Percentiles rank a stretch among this genome's conserved stretches.
Evolutionary conservation across 179 eudicot species (phyloP).

Genomic region (Corrigiola litoralis): DNA sequence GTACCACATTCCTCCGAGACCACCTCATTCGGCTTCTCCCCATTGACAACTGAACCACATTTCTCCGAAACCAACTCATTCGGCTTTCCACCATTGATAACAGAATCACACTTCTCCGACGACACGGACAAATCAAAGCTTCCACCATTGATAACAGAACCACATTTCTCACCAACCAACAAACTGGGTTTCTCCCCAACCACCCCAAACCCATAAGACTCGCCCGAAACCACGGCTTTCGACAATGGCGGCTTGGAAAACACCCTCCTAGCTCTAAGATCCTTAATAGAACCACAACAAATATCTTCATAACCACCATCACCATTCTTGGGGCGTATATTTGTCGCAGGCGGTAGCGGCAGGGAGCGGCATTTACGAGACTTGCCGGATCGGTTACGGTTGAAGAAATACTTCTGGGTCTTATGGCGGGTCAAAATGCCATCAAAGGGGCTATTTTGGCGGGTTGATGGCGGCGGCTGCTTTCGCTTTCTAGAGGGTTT

Average conservation of each 20-base stretch:
- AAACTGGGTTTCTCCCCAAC: slow-evolving; percentile 2
- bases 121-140: neutral
- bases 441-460: slow-evolving; percentile 11
- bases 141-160: neutral
- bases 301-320: neutral
- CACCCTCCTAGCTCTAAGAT: slow-evolving; percentile 55
- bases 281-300: slow-evolving; percentile 26
- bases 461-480: slow-evolving; percentile 8
- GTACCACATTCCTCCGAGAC: neutral
- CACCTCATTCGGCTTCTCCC: slow-evolving; percentile 1
- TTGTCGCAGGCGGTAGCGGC: neutral
- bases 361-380: slow-evolving; percentile 1
- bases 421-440: slow-evolving; percentile 46
- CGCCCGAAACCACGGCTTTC: slow-evolving; percentile 1
- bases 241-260: slow-evolving; percentile 30
- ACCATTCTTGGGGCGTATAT: neutral
- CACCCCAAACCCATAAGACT: neutral
- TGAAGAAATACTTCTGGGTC: slow-evolving; percentile 30
- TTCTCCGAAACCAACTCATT: neutral
- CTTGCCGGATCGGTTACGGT: slow-evolving; percentile 38
- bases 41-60: neutral
- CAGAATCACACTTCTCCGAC: neutral
- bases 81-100: slow-evolving; percentile 1
- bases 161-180: neutral
- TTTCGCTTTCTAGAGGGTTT: slow-evolving; percentile 35